Evolutionary conservation across 148 eudicot genomes (phyloP), one percentile per base, ranked within the genome.

Genomic region (Tetragonia tetragonoides): DNA sequence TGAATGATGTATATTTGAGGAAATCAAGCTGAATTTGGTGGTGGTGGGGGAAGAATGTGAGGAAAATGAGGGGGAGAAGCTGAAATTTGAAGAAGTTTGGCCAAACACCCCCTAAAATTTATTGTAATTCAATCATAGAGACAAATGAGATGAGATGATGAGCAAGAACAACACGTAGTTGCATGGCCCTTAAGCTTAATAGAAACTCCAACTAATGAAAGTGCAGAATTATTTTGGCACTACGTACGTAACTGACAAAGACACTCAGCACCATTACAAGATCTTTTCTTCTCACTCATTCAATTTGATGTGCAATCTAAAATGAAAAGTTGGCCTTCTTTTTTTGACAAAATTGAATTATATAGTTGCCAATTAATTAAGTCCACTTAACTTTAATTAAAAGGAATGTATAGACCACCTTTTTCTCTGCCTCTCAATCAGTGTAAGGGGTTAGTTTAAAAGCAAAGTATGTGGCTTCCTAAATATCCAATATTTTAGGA

Each of bases 281-380:
- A 44, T 41, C 71, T 10, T 78, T 69, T 10, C 7, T 49, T 18
- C 42, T 53, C 28, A 51, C 37, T 34, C 17, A 42, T 4, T 18
- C 0, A 24, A 12, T 39, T n/a, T 59, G 47, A 54, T 56, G 39
- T 66, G 67, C 66, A 41, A 72, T 79, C 72, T 72, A 9, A 21
- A 61, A 46, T 63, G 42, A 79, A 79, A 65, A 72, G 81, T 53
- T 40, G 66, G 66, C 34, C 6, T 49, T 66, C 77, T 73, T 79
- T 79, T 63, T 46, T 23, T 47, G 37, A 39, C 70, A 71, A 41
- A 68, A 77, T 68, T 40, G 57, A 46, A 46, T 46, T 46, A 46
- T 10, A 46, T 46, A 46, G 53, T 14, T 49, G 53, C 53, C 49
- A 5, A 5, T 10, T 14, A 49, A n/a, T 20, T 60, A 60, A 7